Evolutionary conservation across 768 basidiomycete genomes (phyloP).

Genomic region (Pholiota microspora): DNA sequence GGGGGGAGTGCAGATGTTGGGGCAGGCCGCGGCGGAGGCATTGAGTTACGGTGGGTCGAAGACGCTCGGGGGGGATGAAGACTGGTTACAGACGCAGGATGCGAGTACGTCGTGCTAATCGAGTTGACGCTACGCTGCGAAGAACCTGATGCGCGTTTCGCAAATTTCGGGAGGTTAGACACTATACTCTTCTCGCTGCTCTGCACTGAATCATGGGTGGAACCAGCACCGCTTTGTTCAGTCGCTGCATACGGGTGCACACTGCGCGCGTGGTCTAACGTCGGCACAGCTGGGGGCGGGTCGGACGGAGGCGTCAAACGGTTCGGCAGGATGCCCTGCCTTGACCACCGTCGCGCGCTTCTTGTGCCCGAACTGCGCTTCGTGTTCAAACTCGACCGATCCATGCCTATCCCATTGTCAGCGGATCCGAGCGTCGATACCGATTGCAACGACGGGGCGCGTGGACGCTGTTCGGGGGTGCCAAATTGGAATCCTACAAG

Average conservation of each 20-base stretch:
- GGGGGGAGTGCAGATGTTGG: slow-evolving; percentile 71
- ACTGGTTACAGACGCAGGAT: slow-evolving; percentile 13
- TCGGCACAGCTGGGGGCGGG: slow-evolving; percentile 51
- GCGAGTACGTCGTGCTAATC: slow-evolving; percentile 41
- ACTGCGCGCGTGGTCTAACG: neutral
- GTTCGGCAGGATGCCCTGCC: slow-evolving; percentile 48
- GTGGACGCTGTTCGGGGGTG: slow-evolving; percentile 36
- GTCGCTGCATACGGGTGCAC: slow-evolving; percentile 21
- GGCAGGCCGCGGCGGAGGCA: slow-evolving; percentile 74
- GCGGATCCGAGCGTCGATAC: slow-evolving; percentile 44
- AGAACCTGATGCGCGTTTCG: slow-evolving; percentile 51
- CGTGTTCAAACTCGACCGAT: slow-evolving; percentile 37
- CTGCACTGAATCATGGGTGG: slow-evolving; percentile 28
- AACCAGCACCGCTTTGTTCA: slow-evolving; percentile 20
- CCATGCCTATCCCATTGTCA: slow-evolving; percentile 31
- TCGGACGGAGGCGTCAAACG: slow-evolving; percentile 57
- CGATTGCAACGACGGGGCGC: slow-evolving; percentile 42
- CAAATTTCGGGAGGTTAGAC: slow-evolving; percentile 46
- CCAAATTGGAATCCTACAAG: slow-evolving; percentile 31
- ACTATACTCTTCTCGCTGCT: slow-evolving; percentile 42
- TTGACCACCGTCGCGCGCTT: slow-evolving; percentile 49
- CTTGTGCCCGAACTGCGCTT: slow-evolving; percentile 29
- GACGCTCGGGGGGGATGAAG: slow-evolving; percentile 11
- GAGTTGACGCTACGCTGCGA: slow-evolving; percentile 45
- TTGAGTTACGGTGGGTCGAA: slow-evolving; percentile 47